Base-by-base conservation (phyloP, 805 yeast genomes). In the Saccharomycopsis synnaedendra region DNA sequence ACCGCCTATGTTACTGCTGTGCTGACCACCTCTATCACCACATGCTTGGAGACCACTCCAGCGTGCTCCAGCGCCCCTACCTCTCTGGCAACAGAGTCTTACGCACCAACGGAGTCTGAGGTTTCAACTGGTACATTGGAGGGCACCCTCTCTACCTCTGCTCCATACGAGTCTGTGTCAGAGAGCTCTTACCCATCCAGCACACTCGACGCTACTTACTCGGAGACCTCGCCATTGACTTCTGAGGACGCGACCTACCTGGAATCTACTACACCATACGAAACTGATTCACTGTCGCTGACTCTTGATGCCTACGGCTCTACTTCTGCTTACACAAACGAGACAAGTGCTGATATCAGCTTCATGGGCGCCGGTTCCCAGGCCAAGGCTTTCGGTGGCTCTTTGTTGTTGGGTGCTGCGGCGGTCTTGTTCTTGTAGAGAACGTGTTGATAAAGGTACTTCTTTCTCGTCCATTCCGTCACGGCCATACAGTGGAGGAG, bases 1-100 rank as follows among this genome's bases (percentile, higher is more conserved):
- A 51, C 54, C 39, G 44, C 46, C 30, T 51, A 48, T 38, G 52
- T 48, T 32, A 51, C 54, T 48, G 51, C 54, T 34, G 38, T 48
- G n/a, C 36, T 44, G 30, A 51, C 54, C 28, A 44, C 45, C 28
- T 32, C 46, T 30, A 42, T 51, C 29, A 42, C 46, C 28, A 41
- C 44, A 36, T 51, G 54, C 40, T 19, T 19, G 2, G 19, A 19
- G 19, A 42, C 44, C 33, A 45, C 47, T 32, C 19, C 44, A 9
- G 34, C 39, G 11, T 29, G n/a, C 32, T 10, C 51, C 4, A 40
- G 11, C 11, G 32, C 36, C 4, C 9, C 49, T 36, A 36, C 41
- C 8, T 33, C 7, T 28, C 31, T n/a, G 7, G 32, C 7, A 8
- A 19, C 43, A 10, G 7, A 32, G 8, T 41, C 43, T 10, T 29